Base-by-base conservation (phyloP, 148 eudicot genomes). In the Silene conica region DNA sequence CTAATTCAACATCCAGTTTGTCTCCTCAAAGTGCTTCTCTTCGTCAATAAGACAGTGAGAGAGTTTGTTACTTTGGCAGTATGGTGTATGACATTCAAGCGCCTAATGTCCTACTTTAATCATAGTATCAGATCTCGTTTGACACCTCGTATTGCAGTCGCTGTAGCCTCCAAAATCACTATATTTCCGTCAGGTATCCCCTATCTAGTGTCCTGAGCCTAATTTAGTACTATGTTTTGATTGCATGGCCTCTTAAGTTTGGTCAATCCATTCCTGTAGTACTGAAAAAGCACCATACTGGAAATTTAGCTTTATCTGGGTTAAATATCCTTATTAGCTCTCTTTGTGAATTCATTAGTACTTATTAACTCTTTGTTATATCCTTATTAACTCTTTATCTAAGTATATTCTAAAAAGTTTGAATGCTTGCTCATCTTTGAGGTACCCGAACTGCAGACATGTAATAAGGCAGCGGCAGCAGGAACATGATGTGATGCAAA, bases 401-500 rank as follows among this genome's bases (percentile, higher is more conserved):
- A 31, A 3, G 5, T 31, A 31, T 31, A 31, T 31, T 5, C 4
- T 31, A 31, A 31, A 31, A 31, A 31, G 34, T 31, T 31, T 1
- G 34, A 31, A 31, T 31, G 1, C 3, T 31, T 3, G 3, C 3
- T 3, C 3, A 1, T 28, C n/a, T 28, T 50, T 73, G 59, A 19
- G 57, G 58, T 63, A 64, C 70, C 61, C 28, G 22, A 74, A 74
- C 26, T 63, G 76, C 76, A 74, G 76, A 74, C 76, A 74, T 63
- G 70, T 74, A 74, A 74, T 48, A 58, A 63, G 67, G 70, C 76
- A n/a, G 28, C 41, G 34, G n/a, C 55, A 67, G 69, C 26, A 50
- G 70, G 62, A 67, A 69, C 65, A 75, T 41, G 77, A 67, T 20
- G 54, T 34, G 3, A 22, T 43, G 41, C 56, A 19, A 19, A 41